Evolutionary conservation across 257 asterid genomes (phyloP), one percentile per base, ranked within the genome.

Genomic region (Petrea volubilis): DNA sequence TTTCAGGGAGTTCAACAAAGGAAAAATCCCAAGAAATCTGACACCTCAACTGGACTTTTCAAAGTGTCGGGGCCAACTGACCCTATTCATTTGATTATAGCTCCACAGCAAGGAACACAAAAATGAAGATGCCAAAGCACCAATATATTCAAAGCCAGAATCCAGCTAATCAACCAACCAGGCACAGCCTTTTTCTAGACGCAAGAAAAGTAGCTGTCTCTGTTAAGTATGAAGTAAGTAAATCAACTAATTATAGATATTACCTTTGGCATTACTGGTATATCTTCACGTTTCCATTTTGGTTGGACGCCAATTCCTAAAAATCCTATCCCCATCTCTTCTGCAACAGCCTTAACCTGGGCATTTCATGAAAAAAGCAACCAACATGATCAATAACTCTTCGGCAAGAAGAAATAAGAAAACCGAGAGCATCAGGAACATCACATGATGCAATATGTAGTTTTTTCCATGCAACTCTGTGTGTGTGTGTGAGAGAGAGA

Each of bases 251-350:
- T 21, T 15, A 21, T 21, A 15, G 21, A 71, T 15, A 40, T 64
- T 83, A 89, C 93, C 93, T 89, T 89, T 5, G 96, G 96, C 96
- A 89, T 89, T 62, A 89, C 60, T 28, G 96, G 96, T 70, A 89
- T 89, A 31, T 85, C 94, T 79, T 85, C 86, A 58, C 89, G 68
- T 64, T 70, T 80, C 94, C 94, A 87, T 73, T 87, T 85, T 40
- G 96, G 96, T 60, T 83, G 94, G 82, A 87, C 87, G 60, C 96
- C 96, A 70, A 82, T 83, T 68, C 94, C 96, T 47, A 89, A 69
- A 64, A 89, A 89, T 43, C 94, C 94, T 27, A 87, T 87, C 62
- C 91, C 91, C 94, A 89, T 85, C 87, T 89, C 96, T 74, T 87
- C 94, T 7, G 94, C 86, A 68, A 89, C 94, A 75, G 96, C 91